Evolutionary conservation across 225 moss, liverwort and hornwort species (phyloP), one percentile per base, ranked within the genome.

Genomic region (Bryoerythrophyllum caledonicum): DNA sequence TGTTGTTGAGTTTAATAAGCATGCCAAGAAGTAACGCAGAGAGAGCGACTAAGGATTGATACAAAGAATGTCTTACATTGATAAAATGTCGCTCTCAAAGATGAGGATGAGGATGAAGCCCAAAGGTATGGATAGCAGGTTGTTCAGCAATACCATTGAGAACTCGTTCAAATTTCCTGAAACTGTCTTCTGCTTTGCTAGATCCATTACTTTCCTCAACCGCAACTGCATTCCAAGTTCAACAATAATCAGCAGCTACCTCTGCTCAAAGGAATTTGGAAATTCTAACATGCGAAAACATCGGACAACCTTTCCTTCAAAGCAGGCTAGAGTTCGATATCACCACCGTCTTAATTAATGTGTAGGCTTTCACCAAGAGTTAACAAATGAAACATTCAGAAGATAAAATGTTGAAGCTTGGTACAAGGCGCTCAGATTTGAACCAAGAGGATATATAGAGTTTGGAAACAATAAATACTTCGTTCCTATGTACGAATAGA

Each of bases 141-240:
- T 99, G 76, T 99, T 99, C 64, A 99, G 76, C 70, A 99, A 67
- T 67, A 99, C 97, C 97, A 99, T 99, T 14, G 97, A 90, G 44
- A 91, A 93, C 84, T 99, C 97, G 71, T 87, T 91, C 54, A 99
- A 75, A 11, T 76, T 90, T 76, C 94, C 94, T 57, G 97, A 91
- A 67, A 75, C 82, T 64, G 97, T 99, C 77, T 83, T 90, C 85
- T 91, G 87, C 80, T 93, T 94, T 62, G 94, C 94, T 68, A 94
- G 60, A 76, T 99, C 97, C 97, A 99, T 99, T 62, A 93, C 94
- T 83, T 99, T 99, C 53, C 93, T 90, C 79, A 99, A 74, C 73
- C 91, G 89, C 86, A 99, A 79, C 94, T 99, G 93, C 83, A 88
- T 53, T 58, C 51, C 49, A 43, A 64, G 27, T 58, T 55, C 48